phyloP scores from a whole-genome alignment of 768 basidiomycete species.

The Kwoniella dejecticola region DNA sequence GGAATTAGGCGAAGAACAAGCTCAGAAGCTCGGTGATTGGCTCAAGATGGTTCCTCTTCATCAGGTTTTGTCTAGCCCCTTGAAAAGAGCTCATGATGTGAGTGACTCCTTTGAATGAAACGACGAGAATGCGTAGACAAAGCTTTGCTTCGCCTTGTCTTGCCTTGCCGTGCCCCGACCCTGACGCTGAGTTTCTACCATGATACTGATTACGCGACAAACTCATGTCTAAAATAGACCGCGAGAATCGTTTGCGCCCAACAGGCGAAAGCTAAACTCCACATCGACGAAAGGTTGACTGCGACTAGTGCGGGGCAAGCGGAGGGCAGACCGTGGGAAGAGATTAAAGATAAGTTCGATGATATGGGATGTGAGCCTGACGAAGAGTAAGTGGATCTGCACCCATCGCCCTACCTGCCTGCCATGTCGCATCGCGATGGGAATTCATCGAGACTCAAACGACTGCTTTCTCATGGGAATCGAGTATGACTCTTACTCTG shows the following conservation, averaged over 20 bases:
- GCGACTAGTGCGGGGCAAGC: constrained; percentile 9
- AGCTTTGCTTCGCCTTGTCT: too few species aligned
- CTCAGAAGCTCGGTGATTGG: constrained; percentile 22
- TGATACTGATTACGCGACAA: background rate
- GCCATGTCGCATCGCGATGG: background rate
- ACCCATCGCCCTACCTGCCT: too few species aligned
- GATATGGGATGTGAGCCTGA: constrained; percentile 13
- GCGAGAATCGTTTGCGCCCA: constrained; percentile 20
- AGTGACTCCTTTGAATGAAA: constrained; percentile 15
- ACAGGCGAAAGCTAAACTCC: constrained; percentile 24
- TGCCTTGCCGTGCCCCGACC: too few species aligned
- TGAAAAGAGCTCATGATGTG: constrained; percentile 69
- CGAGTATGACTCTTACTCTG: background rate
- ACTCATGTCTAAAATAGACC: constrained; percentile 15
- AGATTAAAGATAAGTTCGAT: background rate
- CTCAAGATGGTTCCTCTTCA: constrained; percentile 36
- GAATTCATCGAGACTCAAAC: background rate
- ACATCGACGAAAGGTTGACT: constrained; percentile 23
- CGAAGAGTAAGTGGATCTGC: constrained; percentile 13
- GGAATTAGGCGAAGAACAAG: constrained; percentile 20
- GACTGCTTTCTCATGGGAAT: background rate
- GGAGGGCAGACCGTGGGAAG: constrained; percentile 26
- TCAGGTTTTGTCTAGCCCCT: constrained; percentile 70
- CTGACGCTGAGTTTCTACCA: background rate
- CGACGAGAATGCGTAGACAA: background rate